A percentile compares a stretch with the other conserved stretches of the same genome.
Conservation (phyloP, 2,329 filamentous ascomycete genomes). For the Lasiodiplodia hormozganensis region DNA sequence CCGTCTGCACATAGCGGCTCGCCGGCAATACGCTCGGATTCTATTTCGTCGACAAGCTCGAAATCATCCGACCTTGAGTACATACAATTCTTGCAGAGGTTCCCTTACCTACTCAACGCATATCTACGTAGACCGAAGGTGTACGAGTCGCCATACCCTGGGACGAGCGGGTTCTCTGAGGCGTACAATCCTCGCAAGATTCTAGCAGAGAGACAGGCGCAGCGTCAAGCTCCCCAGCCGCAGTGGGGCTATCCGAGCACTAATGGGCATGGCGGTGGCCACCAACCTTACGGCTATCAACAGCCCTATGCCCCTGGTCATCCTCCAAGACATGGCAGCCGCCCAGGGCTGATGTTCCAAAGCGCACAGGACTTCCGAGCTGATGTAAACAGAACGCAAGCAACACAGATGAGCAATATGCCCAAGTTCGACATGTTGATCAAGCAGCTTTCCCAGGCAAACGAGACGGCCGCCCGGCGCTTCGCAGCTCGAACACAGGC, state of each 20-base stretch:
- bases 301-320: neutral
- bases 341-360: conserved; percentile 50
- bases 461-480: conserved; percentile 28
- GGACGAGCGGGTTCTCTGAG: conserved; percentile 26
- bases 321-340: neutral
- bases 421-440: conserved; percentile 42
- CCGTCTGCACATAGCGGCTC: conserved; percentile 13
- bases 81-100: conserved; percentile 52
- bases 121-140: conserved; percentile 53
- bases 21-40: conserved; percentile 13
- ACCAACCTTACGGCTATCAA: neutral
- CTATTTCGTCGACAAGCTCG: conserved; percentile 8
- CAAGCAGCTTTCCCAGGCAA: conserved; percentile 36
- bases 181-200: conserved; percentile 24
- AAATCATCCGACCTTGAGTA: conserved; percentile 39
- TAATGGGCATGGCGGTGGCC: neutral
- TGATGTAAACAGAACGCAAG: conserved; percentile 42
- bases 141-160: conserved; percentile 54
- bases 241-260: neutral
- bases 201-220: conserved; percentile 6
- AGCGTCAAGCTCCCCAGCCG: neutral
- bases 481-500: conserved; percentile 24
- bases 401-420: conserved; percentile 38
- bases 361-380: conserved; percentile 54
- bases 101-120: conserved; percentile 54